Conservation (phyloP, 1,284 basidiomycete genomes). For the Rhodotorula mucilaginosa region DNA sequence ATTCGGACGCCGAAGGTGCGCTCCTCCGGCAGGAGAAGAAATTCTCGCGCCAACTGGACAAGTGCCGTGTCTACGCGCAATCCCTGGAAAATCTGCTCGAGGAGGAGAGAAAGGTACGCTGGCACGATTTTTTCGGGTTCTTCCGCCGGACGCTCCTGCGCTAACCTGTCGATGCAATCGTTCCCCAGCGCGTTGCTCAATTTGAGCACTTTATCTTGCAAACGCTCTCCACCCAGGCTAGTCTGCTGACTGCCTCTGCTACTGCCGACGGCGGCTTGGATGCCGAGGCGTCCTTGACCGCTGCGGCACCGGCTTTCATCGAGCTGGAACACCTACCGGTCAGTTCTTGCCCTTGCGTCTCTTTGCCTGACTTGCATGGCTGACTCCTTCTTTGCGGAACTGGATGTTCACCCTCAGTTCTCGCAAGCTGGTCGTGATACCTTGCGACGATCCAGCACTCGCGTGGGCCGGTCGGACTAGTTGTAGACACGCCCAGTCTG, state of each 20-base stretch:
- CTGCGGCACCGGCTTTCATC: not conserved
- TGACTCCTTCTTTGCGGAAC: not conserved
- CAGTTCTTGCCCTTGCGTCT: not conserved
- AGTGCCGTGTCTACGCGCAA: constrained; percentile 57
- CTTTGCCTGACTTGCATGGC: not conserved
- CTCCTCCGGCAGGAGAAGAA: constrained; percentile 56
- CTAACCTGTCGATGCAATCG: accelerated
- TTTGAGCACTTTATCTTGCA: constrained; percentile 41
- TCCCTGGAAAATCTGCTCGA: constrained; percentile 56
- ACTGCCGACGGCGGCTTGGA: not conserved
- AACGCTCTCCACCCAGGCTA: constrained; percentile 1
- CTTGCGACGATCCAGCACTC: not conserved
- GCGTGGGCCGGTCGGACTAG: too few relatives aligned
- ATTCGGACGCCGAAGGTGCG: constrained; percentile 47
- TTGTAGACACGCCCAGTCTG: too few relatives aligned
- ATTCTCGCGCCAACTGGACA: constrained; percentile 59
- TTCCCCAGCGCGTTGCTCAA: constrained; percentile 29
- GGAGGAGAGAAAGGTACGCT: constrained; percentile 40
- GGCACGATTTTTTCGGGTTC: not conserved
- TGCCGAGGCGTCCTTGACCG: not conserved
- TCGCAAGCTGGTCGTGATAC: not conserved
- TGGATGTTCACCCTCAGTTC: not conserved
- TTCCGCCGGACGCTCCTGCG: not conserved
- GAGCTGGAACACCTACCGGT: not conserved
- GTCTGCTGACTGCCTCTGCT: not conserved